Evolutionary conservation across 352 stramenopile species (phyloP).

Genomic region (Blastocystis sp.): DNA sequence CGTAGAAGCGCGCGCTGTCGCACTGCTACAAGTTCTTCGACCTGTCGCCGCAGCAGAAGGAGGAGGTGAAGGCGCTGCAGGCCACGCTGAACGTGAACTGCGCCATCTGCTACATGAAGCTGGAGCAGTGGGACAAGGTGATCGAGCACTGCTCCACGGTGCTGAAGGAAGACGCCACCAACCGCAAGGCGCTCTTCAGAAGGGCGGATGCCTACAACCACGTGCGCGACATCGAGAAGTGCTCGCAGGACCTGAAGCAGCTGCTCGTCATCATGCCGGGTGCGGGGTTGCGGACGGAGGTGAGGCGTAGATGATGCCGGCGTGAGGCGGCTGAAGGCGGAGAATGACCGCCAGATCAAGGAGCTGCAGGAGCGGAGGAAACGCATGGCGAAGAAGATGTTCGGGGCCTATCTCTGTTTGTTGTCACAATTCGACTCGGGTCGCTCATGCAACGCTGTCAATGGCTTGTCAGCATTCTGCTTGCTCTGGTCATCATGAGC

Average conservation of each 20-base stretch:
- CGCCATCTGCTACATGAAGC: constrained; percentile 87
- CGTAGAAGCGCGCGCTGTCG: constrained; percentile 75
- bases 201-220: constrained; percentile 82
- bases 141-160: constrained; percentile 83
- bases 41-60: constrained; percentile 78
- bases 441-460: too few relatives aligned
- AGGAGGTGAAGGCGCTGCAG: constrained; percentile 84
- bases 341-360: constrained; percentile 70
- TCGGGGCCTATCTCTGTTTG: constrained; percentile 56
- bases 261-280: constrained; percentile 31
- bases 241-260: constrained; percentile 72
- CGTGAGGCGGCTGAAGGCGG: constrained; percentile 76
- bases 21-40: constrained; percentile 89
- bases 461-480: too few relatives aligned
- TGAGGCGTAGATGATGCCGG: constrained; percentile 79
- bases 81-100: constrained; percentile 86
- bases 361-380: constrained; percentile 82
- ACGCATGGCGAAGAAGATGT: constrained; percentile 78
- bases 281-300: constrained; percentile 69
- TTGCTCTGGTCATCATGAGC: too few relatives aligned
- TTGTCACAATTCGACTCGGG: too few relatives aligned
- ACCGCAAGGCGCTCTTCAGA: constrained; percentile 83
- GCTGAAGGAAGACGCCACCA: constrained; percentile 78
- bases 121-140: constrained; percentile 83
- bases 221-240: constrained; percentile 81